A percentile compares a stretch with the other conserved stretches of the same genome.
Conservation (phyloP, 306 rosid species). For the Vicia sativa region DNA sequence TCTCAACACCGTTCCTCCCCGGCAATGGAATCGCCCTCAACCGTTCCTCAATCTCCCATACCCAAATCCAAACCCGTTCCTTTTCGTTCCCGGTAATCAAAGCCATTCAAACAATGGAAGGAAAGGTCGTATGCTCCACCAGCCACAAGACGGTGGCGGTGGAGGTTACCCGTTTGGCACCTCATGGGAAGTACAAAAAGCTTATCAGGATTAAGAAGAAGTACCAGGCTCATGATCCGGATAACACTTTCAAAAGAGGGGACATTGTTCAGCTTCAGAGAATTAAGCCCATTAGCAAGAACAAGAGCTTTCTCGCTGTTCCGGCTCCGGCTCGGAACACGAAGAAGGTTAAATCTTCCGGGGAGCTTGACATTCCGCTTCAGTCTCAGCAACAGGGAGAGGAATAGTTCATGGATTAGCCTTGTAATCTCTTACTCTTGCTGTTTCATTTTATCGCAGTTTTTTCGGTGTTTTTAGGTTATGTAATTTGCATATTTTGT, state of each 20-base stretch:
- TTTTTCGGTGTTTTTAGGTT: not conserved
- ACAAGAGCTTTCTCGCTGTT: slow-evolving; percentile 76
- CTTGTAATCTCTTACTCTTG: not conserved
- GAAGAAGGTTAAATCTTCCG: slow-evolving; percentile 26
- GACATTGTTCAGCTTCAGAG: slow-evolving; percentile 79
- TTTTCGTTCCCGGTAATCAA: slow-evolving; percentile 23
- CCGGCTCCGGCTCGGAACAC: slow-evolving; percentile 47
- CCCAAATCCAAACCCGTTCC: not conserved
- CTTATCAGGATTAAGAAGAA: slow-evolving; percentile 92
- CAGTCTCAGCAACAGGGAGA: not conserved
- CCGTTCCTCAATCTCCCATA: not conserved
- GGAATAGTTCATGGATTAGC: not conserved
- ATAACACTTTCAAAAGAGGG: slow-evolving; percentile 79
- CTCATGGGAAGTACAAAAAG: slow-evolving; percentile 90
- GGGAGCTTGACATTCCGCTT: slow-evolving; percentile 62
- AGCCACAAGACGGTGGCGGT: slow-evolving; percentile 87
- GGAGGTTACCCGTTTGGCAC: slow-evolving; percentile 80
- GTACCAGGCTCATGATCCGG: slow-evolving; percentile 94
- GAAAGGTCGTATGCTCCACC: slow-evolving; percentile 71
- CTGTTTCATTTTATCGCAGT: not conserved
- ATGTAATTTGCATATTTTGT: too few species aligned
- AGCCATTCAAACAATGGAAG: slow-evolving; percentile 79
- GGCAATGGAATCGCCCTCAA: slow-evolving; percentile 49
- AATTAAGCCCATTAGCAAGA: slow-evolving; percentile 84
- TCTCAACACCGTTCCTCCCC: slow-evolving; percentile 65